Evolutionary conservation across 768 basidiomycete genomes (phyloP), one percentile per base, ranked within the genome.

Genomic region (Grammothele lineata): DNA sequence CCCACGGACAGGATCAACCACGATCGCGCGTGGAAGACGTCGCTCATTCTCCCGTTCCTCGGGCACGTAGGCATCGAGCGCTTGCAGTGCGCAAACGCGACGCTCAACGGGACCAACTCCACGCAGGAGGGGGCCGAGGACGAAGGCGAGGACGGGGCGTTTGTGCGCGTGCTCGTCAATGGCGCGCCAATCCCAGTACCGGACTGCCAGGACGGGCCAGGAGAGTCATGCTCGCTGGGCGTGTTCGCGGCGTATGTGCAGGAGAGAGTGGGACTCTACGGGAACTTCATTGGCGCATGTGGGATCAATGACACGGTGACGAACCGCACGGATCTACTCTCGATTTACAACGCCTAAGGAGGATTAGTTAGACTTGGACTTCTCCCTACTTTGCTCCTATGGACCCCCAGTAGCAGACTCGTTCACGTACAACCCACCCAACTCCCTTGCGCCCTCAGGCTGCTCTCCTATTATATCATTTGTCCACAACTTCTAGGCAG

Each of bases 1-100:
- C 52, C 55, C 15, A 52, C 52, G n/a, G 47, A 50, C 46, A 21
- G 49, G 21, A 57, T 57, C 48, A 57, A 57, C 44, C 39, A 54
- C 49, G 27, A 27, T 14, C 55, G 55, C 45, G 55, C 42, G 21
- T 54, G 55, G 52, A 47, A 46, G 45, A 53, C 51, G 37, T 47
- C 45, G 41, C 27, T 39, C 18, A 52, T 52, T 43, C 37, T 52
- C 21, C 51, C 51, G 15, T 52, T 52, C 51, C 42, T 52, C 15
- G 51, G 51, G 11, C 51, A 52, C 32, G 51, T 52, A 23, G 51
- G 45, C 11, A 36, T 52, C 24, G 51, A 52, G 45, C 51, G 51
- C 1, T 24, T 52, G 14, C 40, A 52, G 37, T 52, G 51, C 34
- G 37, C 32, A 17, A 52, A 47, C 37, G 41, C 45, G 14, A 37